A percentile compares a stretch with the other conserved stretches of the same genome.
These are phyloP conservation scores for Cyclostephanos invisitatus DNA, from an alignment of 108 stramenopile genomes.

Conservation along the genomic window DNA sequence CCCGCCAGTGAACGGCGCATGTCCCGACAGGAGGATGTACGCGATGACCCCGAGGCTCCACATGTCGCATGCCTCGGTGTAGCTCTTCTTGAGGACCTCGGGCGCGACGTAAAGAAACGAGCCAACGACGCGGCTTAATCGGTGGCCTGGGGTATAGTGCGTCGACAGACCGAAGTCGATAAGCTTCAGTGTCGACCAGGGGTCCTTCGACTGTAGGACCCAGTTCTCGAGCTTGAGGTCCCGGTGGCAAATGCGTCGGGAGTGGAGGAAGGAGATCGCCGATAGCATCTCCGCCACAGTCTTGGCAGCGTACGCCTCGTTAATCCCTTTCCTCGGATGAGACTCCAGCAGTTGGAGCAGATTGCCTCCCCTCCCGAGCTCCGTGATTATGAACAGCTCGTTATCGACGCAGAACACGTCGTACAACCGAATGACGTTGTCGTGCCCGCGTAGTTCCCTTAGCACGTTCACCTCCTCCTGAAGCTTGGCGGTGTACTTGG, in stretches of 20 bases:
- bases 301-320: slow-evolving; percentile 90
- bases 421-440: slow-evolving; percentile 55
- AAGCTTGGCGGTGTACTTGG: slow-evolving; percentile 91
- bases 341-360: slow-evolving; percentile 89
- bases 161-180: slow-evolving; percentile 95
- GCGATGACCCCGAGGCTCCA: slow-evolving; percentile 95
- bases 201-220: slow-evolving; percentile 90
- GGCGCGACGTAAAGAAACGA: slow-evolving; percentile 96
- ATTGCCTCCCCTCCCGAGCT: slow-evolving; percentile 88
- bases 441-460: slow-evolving; percentile 77
- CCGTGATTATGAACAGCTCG: slow-evolving; percentile 76
- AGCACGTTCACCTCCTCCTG: slow-evolving; percentile 93
- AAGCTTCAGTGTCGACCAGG: slow-evolving; percentile 89
- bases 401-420: slow-evolving; percentile 60
- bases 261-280: slow-evolving; percentile 94
- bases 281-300: slow-evolving; percentile 91
- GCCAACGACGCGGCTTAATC: slow-evolving; percentile 88
- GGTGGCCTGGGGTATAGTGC: slow-evolving; percentile 88
- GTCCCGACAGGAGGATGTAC: slow-evolving; percentile 89
- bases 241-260: slow-evolving; percentile 82
- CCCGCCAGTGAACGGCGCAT: slow-evolving; percentile 91
- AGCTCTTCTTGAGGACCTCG: slow-evolving; percentile 95
- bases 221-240: slow-evolving; percentile 95
- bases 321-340: slow-evolving; percentile 92
- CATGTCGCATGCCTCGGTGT: slow-evolving; percentile 94